phyloP scores from a whole-genome alignment of 805 yeast species.

The Tetrapisispora phaffii region DNA sequence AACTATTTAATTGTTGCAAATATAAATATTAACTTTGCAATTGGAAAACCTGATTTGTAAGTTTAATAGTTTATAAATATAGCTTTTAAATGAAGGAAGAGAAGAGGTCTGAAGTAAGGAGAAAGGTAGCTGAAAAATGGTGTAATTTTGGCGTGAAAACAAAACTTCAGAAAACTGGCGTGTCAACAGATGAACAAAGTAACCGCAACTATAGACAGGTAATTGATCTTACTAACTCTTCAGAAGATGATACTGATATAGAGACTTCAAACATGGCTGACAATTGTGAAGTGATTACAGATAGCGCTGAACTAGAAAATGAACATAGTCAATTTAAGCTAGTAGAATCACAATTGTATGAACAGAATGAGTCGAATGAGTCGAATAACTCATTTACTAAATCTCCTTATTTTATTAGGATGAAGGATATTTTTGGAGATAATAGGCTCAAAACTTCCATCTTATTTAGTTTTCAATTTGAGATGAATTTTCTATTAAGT shows the following conservation, averaged over 20 bases:
- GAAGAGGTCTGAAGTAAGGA: slow-evolving; percentile 9
- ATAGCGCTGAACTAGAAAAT: neutral
- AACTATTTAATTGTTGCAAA: no score
- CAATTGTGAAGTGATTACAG: neutral
- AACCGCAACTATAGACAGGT: neutral
- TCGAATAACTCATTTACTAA: neutral
- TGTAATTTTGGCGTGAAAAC: slow-evolving; percentile 6
- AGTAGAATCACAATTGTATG: slow-evolving; percentile 18
- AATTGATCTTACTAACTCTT: neutral
- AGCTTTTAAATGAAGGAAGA: neutral
- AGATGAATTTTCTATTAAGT: slow-evolving; percentile 32
- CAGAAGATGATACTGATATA: neutral
- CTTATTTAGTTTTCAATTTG: slow-evolving; percentile 42
- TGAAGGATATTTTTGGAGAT: slow-evolving; percentile 29
- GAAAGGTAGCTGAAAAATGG: slow-evolving; percentile 15
- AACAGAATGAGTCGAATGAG: neutral
- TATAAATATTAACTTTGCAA: no score
- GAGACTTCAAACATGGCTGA: neutral
- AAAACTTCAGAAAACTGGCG: neutral
- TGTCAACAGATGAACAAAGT: neutral
- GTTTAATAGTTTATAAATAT: neutral
- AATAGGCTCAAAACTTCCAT: slow-evolving; percentile 30
- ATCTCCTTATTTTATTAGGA: slow-evolving; percentile 17
- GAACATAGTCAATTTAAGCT: slow-evolving; percentile 11
- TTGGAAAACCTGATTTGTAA: neutral